A percentile compares a stretch with the other conserved stretches of the same genome.
These are phyloP conservation scores for Trichoderma koningii DNA, from an alignment of 2,329 filamentous ascomycete genomes.

Conservation along the genomic window DNA sequence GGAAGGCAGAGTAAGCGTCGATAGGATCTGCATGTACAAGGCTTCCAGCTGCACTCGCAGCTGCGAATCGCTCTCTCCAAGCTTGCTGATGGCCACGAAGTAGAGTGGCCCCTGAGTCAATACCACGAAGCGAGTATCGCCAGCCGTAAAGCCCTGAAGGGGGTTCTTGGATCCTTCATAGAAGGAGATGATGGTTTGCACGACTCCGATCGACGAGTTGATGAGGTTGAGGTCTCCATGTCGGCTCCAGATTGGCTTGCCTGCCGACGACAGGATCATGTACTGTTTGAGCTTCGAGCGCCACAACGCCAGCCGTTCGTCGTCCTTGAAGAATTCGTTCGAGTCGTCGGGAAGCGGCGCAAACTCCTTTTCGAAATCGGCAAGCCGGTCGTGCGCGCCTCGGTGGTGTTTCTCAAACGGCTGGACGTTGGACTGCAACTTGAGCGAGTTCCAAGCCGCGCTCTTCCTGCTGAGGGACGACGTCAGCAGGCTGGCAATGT, in stretches of 20 bases:
- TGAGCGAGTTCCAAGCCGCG: conserved; percentile 68
- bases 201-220: conserved; percentile 90
- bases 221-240: conserved; percentile 89
- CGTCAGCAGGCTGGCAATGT: conserved; percentile 79
- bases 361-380: conserved; percentile 76
- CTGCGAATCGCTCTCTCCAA: conserved; percentile 90
- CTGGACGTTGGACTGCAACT: conserved; percentile 60
- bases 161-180: conserved; percentile 80
- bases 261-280: conserved; percentile 91
- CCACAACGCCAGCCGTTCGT: conserved; percentile 71
- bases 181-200: conserved; percentile 97
- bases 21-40: conserved; percentile 97
- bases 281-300: conserved; percentile 96
- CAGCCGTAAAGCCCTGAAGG: conserved; percentile 84
- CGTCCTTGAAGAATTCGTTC: conserved; percentile 49
- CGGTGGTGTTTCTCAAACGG: conserved; percentile 60
- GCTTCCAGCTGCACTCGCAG: conserved; percentile 86
- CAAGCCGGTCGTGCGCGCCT: conserved; percentile 55
- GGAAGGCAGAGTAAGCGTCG: conserved; percentile 86
- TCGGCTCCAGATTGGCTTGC: conserved; percentile 95
- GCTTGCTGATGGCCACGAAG: conserved; percentile 86
- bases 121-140: conserved; percentile 81
- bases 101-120: conserved; percentile 84
- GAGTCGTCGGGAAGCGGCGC: conserved; percentile 65
- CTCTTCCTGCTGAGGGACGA: conserved; percentile 68